Conservation (phyloP, 495 filamentous ascomycete genomes). For the Tuber borchii region DNA sequence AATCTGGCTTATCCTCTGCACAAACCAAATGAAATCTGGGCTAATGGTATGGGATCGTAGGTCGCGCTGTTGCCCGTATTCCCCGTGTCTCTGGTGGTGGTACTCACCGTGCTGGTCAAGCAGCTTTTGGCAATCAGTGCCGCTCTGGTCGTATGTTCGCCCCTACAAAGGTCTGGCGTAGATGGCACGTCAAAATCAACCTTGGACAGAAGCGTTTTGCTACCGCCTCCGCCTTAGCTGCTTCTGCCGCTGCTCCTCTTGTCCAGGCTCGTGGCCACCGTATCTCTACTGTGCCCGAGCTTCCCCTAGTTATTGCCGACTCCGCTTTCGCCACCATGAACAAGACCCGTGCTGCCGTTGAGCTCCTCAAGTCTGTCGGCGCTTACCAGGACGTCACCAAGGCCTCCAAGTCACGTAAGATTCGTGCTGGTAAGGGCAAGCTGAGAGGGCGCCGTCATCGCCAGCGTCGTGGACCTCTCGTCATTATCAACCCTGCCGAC, state of each 20-base stretch:
- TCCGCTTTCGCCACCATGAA: constrained; percentile 73
- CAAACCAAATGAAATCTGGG: constrained; percentile 10
- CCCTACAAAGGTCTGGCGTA: constrained; percentile 98
- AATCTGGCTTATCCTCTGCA: not conserved
- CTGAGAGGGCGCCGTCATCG: constrained; percentile 86
- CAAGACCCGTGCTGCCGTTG: constrained; percentile 84
- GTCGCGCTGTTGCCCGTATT: constrained; percentile 99
- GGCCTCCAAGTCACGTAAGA: constrained; percentile 86
- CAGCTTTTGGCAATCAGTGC: constrained; percentile 99
- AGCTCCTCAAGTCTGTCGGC: constrained; percentile 80
- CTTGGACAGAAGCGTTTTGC: constrained; percentile 96
- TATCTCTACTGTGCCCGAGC: constrained; percentile 83
- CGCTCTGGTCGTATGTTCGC: constrained; percentile 99
- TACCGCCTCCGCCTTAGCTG: constrained; percentile 91
- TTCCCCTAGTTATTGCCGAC: constrained; percentile 90
- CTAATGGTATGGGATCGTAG: constrained; percentile 47
- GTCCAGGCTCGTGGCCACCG: constrained; percentile 95
- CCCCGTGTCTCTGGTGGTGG: constrained; percentile 99
- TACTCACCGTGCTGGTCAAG: constrained; percentile 99
- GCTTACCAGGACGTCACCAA: constrained; percentile 85
- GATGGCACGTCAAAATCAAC: constrained; percentile 99
- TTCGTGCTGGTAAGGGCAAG: constrained; percentile 97
- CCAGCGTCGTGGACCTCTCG: constrained; percentile 92
- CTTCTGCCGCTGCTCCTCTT: constrained; percentile 87
- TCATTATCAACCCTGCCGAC: constrained; percentile 89